Percentiles rank a stretch among this genome's conserved stretches.
These are phyloP conservation scores for Lepidium campestre DNA, from an alignment of 441 rosid genomes.

Conservation along the genomic window DNA sequence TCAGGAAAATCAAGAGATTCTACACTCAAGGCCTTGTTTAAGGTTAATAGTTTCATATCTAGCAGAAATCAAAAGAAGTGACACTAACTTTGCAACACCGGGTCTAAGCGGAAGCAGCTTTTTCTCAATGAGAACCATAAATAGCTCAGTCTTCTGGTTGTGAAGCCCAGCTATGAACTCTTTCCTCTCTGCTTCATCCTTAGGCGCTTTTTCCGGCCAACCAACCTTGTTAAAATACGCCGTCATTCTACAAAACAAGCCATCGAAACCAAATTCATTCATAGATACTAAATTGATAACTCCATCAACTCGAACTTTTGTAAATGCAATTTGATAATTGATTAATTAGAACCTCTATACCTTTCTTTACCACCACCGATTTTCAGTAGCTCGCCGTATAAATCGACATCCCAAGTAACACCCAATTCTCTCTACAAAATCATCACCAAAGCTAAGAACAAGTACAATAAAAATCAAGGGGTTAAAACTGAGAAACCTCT, in stretches of 20 bases:
- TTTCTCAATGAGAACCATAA: slow-evolving; percentile 90
- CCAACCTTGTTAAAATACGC: slow-evolving; percentile 82
- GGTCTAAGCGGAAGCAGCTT: slow-evolving; percentile 90
- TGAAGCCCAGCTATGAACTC: slow-evolving; percentile 85
- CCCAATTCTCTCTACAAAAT: slow-evolving; percentile 60
- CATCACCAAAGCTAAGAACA: not conserved
- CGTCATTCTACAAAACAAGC: slow-evolving; percentile 58
- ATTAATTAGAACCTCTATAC: slow-evolving; percentile 20
- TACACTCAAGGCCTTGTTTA: not conserved
- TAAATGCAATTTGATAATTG: not conserved
- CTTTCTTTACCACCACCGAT: slow-evolving; percentile 97
- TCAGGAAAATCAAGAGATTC: no score
- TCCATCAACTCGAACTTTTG: not conserved
- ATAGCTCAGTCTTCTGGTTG: slow-evolving; percentile 77
- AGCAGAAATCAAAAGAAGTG: not conserved
- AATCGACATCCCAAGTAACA: slow-evolving; percentile 86
- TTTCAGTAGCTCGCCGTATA: slow-evolving; percentile 87
- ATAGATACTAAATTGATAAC: not conserved
- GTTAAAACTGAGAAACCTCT: slow-evolving; percentile 37
- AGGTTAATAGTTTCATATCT: not conserved
- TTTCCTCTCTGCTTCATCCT: slow-evolving; percentile 78
- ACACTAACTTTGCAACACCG: slow-evolving; percentile 76
- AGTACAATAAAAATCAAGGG: not conserved
- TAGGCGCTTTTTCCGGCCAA: slow-evolving; percentile 92
- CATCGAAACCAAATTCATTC: not conserved